Percentiles rank a stretch among this genome's conserved stretches.
phyloP scores from a whole-genome alignment of 2,329 filamentous ascomycete genomes.

The Arthrobotrys entomopaga region DNA sequence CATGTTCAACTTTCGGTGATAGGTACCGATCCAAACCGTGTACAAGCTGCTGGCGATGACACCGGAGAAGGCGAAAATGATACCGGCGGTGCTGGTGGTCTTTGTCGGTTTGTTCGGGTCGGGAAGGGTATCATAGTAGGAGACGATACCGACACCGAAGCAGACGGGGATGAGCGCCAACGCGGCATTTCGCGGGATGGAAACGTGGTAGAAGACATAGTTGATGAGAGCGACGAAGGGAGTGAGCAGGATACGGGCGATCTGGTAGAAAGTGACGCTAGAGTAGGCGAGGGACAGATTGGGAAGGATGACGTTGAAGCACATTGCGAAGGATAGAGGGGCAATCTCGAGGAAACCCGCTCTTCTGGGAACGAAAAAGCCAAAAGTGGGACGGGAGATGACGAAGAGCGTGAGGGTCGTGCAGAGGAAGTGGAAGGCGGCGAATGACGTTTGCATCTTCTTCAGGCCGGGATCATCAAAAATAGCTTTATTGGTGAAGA shows the following conservation, averaged over 20 bases:
- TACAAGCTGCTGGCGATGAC: slow-evolving; percentile 75
- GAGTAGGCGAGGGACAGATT: slow-evolving; percentile 76
- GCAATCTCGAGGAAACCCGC: slow-evolving; percentile 69
- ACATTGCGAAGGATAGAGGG: slow-evolving; percentile 74
- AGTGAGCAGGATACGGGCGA: slow-evolving; percentile 74
- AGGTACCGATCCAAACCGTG: slow-evolving; percentile 75
- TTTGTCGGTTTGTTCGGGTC: slow-evolving; percentile 65
- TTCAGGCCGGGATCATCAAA: slow-evolving; percentile 72
- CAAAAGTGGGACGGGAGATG: slow-evolving; percentile 70
- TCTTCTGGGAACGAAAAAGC: slow-evolving; percentile 70
- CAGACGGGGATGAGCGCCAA: slow-evolving; percentile 71
- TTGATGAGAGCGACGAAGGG: slow-evolving; percentile 74
- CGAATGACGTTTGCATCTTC: slow-evolving; percentile 73
- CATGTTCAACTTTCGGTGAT: slow-evolving; percentile 73
- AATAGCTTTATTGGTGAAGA: slow-evolving; percentile 77
- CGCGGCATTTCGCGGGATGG: slow-evolving; percentile 68
- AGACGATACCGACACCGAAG: slow-evolving; percentile 72
- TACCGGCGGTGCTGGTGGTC: slow-evolving; percentile 70
- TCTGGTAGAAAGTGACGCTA: slow-evolving; percentile 76
- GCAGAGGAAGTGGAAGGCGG: slow-evolving; percentile 74
- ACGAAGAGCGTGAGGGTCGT: slow-evolving; percentile 73
- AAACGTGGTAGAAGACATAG: slow-evolving; percentile 70
- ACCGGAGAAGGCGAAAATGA: slow-evolving; percentile 72
- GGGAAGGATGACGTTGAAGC: slow-evolving; percentile 74
- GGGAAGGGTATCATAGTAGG: slow-evolving; percentile 74